phyloP scores from a whole-genome alignment of 352 stramenopile species.

The Paralagenidium karlingii region DNA sequence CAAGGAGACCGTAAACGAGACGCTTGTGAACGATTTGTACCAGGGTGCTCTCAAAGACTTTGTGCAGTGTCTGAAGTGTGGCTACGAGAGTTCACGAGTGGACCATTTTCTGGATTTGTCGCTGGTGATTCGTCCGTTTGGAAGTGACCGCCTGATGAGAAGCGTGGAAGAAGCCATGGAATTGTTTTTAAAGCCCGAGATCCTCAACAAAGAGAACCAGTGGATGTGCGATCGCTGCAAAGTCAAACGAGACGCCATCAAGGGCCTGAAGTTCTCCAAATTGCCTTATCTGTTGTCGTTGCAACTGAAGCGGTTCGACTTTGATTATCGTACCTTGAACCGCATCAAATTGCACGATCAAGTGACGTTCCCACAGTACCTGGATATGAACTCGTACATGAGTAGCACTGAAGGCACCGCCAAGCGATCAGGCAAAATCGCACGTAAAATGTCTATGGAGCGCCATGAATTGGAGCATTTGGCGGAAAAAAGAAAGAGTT shows the following conservation, averaged over 20 bases:
- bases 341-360: slow-evolving; percentile 80
- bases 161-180: slow-evolving; percentile 81
- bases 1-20: slow-evolving; percentile 77
- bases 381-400: slow-evolving; percentile 85
- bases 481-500: slow-evolving; percentile 8
- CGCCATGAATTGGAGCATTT: slow-evolving; percentile 60
- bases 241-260: slow-evolving; percentile 82
- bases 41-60: slow-evolving; percentile 83
- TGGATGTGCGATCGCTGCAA: slow-evolving; percentile 78
- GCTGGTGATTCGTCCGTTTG: slow-evolving; percentile 82
- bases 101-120: slow-evolving; percentile 86
- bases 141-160: slow-evolving; percentile 72
- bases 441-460: slow-evolving; percentile 80
- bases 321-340: slow-evolving; percentile 85
- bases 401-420: slow-evolving; percentile 30
- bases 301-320: slow-evolving; percentile 86
- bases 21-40: slow-evolving; percentile 80
- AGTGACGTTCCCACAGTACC: slow-evolving; percentile 82
- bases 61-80: slow-evolving; percentile 73
- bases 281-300: slow-evolving; percentile 83
- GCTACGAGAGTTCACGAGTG: slow-evolving; percentile 74
- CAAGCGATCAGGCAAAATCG: slow-evolving; percentile 12
- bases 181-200: slow-evolving; percentile 74
- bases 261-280: slow-evolving; percentile 82
- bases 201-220: slow-evolving; percentile 84